Base-by-base conservation (phyloP, 768 basidiomycete species). In the Leccinum fibrillosum region DNA sequence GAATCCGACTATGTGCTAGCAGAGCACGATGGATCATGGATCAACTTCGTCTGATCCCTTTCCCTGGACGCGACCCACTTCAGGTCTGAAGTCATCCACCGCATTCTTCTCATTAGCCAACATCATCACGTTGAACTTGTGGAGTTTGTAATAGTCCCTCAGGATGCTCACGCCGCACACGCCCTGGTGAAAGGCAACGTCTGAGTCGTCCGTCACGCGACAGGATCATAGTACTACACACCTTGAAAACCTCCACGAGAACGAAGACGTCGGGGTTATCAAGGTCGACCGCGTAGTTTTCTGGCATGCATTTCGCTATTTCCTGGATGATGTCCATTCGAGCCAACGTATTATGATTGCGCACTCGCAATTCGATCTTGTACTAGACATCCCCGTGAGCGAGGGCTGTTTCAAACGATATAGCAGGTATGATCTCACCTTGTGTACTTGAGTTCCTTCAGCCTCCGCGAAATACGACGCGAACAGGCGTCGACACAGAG, bases 171-270 rank as follows among this genome's bases (percentile, higher is more conserved):
- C 76, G 3, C 92, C 89, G 62, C 89, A 92, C 0, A 89, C 76
- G 61, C 84, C 85, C 90, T 92, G 19, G n/a, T n/a, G 65, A 30
- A 55, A 34, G 2, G n/a, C 56, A 15, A 17, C 45, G 26, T 55
- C 45, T 56, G 49, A 61, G 56, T 44, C 15, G 26, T 53, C 8
- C 9, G 19, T 21, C 11, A 5, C 45, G 3, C 37, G 12, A 39
- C 8, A 53, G 8, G 54, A 30, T 2, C 34, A 23, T 52, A 15
- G n/a, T n/a, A 55, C 13, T 17, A 69, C 75, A 45, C 54, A 88
- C 91, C 82, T 92, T 93, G 78, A 92, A 92, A 5, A 93, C 79
- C 65, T 93, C 90, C 6, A 92, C 84, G 7, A 93, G 79, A 49
- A 93, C 81, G 59, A 90, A 90, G 2, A 90, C 73, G 45, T 88